Percentiles rank a stretch among this genome's conserved stretches.
These are phyloP conservation scores for Aspergillus conjunctus DNA, from an alignment of 495 filamentous ascomycete genomes.

Conservation along the genomic window DNA sequence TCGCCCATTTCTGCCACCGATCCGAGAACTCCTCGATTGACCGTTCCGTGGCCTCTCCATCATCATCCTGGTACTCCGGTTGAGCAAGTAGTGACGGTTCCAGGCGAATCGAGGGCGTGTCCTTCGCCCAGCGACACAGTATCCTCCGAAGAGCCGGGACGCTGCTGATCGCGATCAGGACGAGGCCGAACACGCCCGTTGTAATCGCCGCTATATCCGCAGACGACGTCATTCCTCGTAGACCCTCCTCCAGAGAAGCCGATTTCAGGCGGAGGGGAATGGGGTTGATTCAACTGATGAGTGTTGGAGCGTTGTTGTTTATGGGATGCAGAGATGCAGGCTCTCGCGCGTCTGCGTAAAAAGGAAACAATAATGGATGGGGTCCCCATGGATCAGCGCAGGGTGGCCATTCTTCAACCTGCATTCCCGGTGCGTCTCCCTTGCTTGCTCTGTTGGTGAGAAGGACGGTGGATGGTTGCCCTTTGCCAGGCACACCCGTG, in stretches of 20 bases:
- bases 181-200: conserved; percentile 31
- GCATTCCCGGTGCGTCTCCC: conserved; percentile 13
- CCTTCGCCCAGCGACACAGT: conserved; percentile 14
- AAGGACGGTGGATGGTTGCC: not conserved
- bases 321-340: not conserved
- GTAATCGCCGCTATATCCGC: conserved; percentile 23
- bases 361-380: not conserved
- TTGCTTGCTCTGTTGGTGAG: conserved; percentile 4
- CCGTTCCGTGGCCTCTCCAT: conserved; percentile 26
- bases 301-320: not conserved
- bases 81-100: conserved; percentile 28
- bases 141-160: conserved; percentile 32
- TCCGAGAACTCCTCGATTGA: conserved; percentile 21
- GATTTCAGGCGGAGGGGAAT: conserved; percentile 8
- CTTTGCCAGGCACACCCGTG: not conserved
- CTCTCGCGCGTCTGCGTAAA: not conserved
- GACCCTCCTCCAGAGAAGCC: conserved; percentile 6
- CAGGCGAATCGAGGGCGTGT: conserved; percentile 13
- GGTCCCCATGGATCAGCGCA: conserved; percentile 1
- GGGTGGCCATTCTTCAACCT: conserved; percentile 7
- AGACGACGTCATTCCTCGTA: conserved; percentile 28
- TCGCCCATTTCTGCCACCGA: conserved; percentile 21
- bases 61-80: conserved; percentile 24
- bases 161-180: conserved; percentile 27
- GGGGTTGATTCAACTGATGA: not conserved